Evolutionary conservation across 2,329 filamentous ascomycete genomes (phyloP).

Genomic region (Dothistroma pini): DNA sequence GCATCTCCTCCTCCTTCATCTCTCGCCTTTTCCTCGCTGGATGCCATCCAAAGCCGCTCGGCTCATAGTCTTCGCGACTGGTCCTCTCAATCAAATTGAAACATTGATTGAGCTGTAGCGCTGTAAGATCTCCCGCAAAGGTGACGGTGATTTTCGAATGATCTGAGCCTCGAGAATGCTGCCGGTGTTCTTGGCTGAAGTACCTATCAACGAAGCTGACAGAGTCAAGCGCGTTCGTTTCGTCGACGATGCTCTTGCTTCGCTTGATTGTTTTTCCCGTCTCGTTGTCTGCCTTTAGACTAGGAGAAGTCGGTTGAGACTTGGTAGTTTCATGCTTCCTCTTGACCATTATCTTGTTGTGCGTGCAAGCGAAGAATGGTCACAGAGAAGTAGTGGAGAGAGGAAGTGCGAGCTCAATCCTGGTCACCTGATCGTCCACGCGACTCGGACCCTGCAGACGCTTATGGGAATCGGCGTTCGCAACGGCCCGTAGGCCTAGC

Average conservation of each 20-base stretch:
- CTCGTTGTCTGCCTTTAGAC: neutral
- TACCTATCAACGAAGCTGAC: constrained; percentile 16
- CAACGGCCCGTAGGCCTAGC: neutral
- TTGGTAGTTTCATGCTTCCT: constrained; percentile 11
- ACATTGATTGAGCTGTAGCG: constrained; percentile 44
- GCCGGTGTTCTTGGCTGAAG: neutral
- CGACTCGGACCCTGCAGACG: neutral
- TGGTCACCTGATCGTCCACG: neutral
- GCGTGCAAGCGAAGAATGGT: neutral
- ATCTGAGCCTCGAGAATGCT: neutral
- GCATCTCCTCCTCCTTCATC: constrained; percentile 64
- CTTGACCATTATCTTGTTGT: constrained; percentile 15
- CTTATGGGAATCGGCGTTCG: neutral
- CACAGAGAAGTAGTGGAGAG: neutral
- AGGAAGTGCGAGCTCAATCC: neutral
- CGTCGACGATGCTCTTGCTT: constrained; percentile 11
- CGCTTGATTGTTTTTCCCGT: constrained; percentile 1
- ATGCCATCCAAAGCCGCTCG: constrained; percentile 44
- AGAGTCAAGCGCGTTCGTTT: constrained; percentile 15
- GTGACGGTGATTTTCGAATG: neutral
- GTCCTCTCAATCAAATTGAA: constrained; percentile 59
- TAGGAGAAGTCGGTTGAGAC: neutral
- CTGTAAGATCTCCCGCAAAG: constrained; percentile 7
- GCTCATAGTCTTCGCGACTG: constrained; percentile 61
- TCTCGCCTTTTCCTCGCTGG: constrained; percentile 56